phyloP scores from a whole-genome alignment of 140 eudicot genomes.

The Bidens hawaiensis region DNA sequence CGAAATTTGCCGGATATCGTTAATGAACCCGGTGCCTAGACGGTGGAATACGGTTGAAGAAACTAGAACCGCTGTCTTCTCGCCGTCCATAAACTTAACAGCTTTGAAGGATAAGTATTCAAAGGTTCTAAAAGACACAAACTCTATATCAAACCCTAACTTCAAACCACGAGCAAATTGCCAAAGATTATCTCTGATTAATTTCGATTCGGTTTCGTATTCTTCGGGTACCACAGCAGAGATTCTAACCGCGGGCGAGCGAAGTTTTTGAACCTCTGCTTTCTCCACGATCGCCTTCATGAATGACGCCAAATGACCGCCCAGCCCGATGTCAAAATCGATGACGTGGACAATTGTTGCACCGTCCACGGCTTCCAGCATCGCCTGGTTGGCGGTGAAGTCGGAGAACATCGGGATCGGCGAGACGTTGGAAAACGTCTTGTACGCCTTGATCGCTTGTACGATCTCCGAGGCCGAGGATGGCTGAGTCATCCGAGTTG shows the following conservation, averaged over 20 bases:
- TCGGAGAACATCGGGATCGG: conserved; percentile 85
- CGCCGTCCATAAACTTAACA: conserved; percentile 66
- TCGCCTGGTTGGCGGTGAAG: conserved; percentile 88
- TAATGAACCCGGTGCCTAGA: conserved; percentile 53
- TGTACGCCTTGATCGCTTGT: conserved; percentile 67
- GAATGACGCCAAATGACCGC: conserved; percentile 90
- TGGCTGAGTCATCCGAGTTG: conserved; percentile 40
- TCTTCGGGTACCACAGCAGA: conserved; percentile 81
- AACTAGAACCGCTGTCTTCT: conserved; percentile 58
- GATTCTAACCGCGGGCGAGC: conserved; percentile 52
- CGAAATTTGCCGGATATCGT: conserved; percentile 56
- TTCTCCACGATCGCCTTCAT: conserved; percentile 67
- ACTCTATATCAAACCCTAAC: conserved; percentile 65
- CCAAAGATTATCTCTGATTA: conserved; percentile 64
- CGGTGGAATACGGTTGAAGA: conserved; percentile 69
- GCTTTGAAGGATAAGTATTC: conserved; percentile 65
- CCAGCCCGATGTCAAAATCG: conserved; percentile 92
- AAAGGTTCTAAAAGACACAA: conserved; percentile 53
- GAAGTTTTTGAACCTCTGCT: conserved; percentile 36
- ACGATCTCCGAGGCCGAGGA: conserved; percentile 45
- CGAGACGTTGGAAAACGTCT: conserved; percentile 61
- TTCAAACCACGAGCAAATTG: conserved; percentile 78
- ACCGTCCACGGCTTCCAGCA: conserved; percentile 82
- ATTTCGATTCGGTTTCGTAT: conserved; percentile 54
- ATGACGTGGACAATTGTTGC: conserved; percentile 61